These are phyloP conservation scores for Platanthera guangdongensis DNA, from an alignment of 106 monocot genomes.

Conservation along the genomic window DNA sequence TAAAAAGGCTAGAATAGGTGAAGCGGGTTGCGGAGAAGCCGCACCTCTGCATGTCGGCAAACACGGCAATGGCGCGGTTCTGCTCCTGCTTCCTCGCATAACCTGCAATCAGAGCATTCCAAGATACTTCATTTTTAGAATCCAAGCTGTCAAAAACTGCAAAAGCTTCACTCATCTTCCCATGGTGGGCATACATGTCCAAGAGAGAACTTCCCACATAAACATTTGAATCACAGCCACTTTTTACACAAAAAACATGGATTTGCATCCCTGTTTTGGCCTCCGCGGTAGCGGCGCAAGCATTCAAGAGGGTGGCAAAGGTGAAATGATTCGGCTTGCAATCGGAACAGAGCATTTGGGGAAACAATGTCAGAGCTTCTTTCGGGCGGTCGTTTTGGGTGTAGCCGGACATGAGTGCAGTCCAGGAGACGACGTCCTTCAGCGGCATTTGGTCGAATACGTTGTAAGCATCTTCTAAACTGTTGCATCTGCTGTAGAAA, in stretches of 20 bases:
- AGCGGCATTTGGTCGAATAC: conserved; percentile 19
- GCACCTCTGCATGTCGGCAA: conserved; percentile 16
- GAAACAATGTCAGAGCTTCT: conserved; percentile 17
- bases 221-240: conserved; percentile 7
- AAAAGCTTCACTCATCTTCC: conserved; percentile 20
- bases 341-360: conserved; percentile 4
- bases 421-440: conserved; percentile 14
- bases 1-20: conserved; percentile 18
- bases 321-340: conserved; percentile 15
- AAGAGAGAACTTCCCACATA: conserved; percentile 22
- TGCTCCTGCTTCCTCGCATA: conserved; percentile 15
- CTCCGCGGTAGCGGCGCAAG: conserved; percentile 1
- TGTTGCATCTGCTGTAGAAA: conserved; percentile 18
- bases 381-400: conserved; percentile 5
- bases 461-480: conserved; percentile 9
- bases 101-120: conserved; percentile 22
- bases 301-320: conserved; percentile 19
- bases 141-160: conserved; percentile 9
- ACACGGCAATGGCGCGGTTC: conserved; percentile 8
- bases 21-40: conserved; percentile 15
- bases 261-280: conserved; percentile 13
- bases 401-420: conserved; percentile 16
- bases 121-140: conserved; percentile 22
- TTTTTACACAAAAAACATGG: conserved; percentile 13
- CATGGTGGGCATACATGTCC: conserved; percentile 22